Base-by-base conservation (phyloP, 2,329 filamentous ascomycete species). In the Coniochaeta sp. region DNA sequence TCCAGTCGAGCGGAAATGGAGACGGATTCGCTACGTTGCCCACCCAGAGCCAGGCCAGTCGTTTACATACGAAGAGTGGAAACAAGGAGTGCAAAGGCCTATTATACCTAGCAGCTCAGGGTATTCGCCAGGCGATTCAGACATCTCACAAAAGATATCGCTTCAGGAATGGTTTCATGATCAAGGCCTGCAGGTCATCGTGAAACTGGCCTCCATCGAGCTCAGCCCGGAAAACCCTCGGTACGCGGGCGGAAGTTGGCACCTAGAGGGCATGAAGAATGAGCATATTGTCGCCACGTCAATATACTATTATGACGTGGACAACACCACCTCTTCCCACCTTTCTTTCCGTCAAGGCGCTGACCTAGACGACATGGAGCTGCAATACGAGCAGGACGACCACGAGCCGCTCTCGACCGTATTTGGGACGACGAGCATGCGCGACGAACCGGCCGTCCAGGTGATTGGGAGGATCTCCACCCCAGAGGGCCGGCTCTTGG, bases 241-340 rank as follows among this genome's bases (percentile, higher is more conserved):
- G 0, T 88, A 84, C 63, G 69, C 72, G 0, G 80, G 80, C 17
- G 82, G 82, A 0, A 72, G 71, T 1, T 86, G 82, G 79, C 82
- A 85, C 63, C 66, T 83, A 2, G 83, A 85, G 63, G 82, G 83
- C 19, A 73, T 74, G 62, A 64, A 78, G 8, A 89, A 89, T 65
- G 86, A 89, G 69, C 81, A 81, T 63, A 87, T 90, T 40, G 80
- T 79, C 63, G 84, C 84, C 0, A 85, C 84, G 0, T 82, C 85
- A 0, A 72, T 89, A 19, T 86, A 85, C 70, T 86, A 86, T 69
- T 84, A 84, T 64, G 81, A 86, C 61, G 73, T 69, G 54, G 78
- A 85, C 0, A 90, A 90, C 68, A 80, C 88, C 57, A 81, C 80
- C 0, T 74, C 80, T 1, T 77, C 75, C 55, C 66, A 65, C 4